A percentile compares a stretch with the other conserved stretches of the same genome.
Conservation (phyloP, 331 rosid genomes). For the Arachis monticola region DNA sequence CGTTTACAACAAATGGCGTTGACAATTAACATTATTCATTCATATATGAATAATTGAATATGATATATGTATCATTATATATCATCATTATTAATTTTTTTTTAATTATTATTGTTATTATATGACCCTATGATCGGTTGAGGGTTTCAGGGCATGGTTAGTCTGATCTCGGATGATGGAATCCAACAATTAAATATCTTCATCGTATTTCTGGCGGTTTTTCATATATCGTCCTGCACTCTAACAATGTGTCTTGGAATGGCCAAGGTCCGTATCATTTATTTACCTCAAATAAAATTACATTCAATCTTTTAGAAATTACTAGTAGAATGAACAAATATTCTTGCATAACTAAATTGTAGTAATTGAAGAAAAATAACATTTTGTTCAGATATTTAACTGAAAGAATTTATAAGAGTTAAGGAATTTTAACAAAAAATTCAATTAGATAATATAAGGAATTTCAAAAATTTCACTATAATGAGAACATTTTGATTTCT, state of each 20-base stretch:
- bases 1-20: not conserved
- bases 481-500: no score
- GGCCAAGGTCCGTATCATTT: slow-evolving; percentile 57
- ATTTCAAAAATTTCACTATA: no score
- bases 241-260: slow-evolving; percentile 71
- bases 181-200: slow-evolving; percentile 58
- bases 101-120: no score
- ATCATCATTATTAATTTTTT: no score
- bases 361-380: no score
- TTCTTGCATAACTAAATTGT: not conserved
- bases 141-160: slow-evolving; percentile 60
- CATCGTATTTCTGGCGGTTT: slow-evolving; percentile 64
- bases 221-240: slow-evolving; percentile 64
- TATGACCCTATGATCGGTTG: not conserved
- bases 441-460: no score
- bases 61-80: no score
- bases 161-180: slow-evolving; percentile 63
- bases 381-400: no score
- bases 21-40: not conserved
- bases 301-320: slow-evolving; percentile 26
- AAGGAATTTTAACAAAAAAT: no score
- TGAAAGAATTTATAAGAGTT: no score
- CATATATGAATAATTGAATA: not conserved
- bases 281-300: not conserved
- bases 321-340: not conserved